Base-by-base conservation (phyloP, 768 basidiomycete species). In the Tricholoma matsutake region DNA sequence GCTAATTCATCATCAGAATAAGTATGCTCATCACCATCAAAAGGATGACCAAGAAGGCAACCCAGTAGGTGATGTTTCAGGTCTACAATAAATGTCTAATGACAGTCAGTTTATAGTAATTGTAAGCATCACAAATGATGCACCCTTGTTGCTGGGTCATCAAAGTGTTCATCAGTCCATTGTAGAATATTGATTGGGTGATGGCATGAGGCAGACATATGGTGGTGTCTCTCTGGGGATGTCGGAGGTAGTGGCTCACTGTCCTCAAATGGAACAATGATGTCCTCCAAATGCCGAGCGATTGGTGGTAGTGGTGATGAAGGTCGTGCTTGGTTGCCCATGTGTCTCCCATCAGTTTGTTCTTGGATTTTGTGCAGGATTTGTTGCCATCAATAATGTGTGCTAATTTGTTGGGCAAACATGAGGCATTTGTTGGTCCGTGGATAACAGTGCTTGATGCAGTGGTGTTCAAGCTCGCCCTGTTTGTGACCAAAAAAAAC, bases 41-140 rank as follows among this genome's bases (percentile, higher is more conserved):
- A 64, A 14, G 59, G 53, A 0, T 54, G 59, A 18, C 64, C 52
- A 0, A 45, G 59, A 14, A 76, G 56, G 8, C 70, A 66, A 1
- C 67, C 66, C 18, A 75, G 71, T 4, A 73, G 61, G 37, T 76
- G 67, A 28, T 71, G 62, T 45, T 73, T 53, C 13, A 79, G 68
- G 22, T 73, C 63, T 0, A 66, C 43, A 3, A 68, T 13, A 58
- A 76, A 73, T 18, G 67, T 60, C 72, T 74, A 52, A 37, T 58
- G n/a, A 14, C 18, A 2, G 25, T 54, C 10, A 54, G 47, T 9
- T 28, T 13, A 49, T 22, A 18, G 47, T 25, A 49, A 49, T 3
- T 3, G 2, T 28, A 16, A 13, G 14, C 11, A 29, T 16, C n/a
- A 49, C 2, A 49, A 35, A 35, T 9, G 13, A 11, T 11, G 14